Evolutionary conservation across 768 basidiomycete species (phyloP), one percentile per base, ranked within the genome.

Genomic region (Russula brevipes): DNA sequence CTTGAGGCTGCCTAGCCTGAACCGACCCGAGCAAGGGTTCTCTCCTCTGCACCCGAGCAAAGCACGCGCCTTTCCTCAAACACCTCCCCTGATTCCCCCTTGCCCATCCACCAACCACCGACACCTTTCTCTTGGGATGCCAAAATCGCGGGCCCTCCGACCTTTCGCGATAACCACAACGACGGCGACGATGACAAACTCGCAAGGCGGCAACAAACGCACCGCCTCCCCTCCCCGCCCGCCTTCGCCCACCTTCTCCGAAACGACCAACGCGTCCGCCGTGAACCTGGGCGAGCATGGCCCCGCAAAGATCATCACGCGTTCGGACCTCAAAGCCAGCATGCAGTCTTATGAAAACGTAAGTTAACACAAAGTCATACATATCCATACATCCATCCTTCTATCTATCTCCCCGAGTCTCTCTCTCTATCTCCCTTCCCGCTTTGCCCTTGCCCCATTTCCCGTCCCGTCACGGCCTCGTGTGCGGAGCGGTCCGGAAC

Each of bases 181-280:
- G 24, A 24, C 24, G 24, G 24, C 24, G 24, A 24, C 24, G 24
- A 24, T 24, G 24, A 24, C 24, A 33, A 61, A 39, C 46, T 17
- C 76, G 59, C 69, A 52, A 46, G 63, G 76, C 24, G 24, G 24
- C 24, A 24, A 24, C 38, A 68, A 68, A 57, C 77, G 79, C 59
- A 76, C 74, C 57, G 72, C 76, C 4, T 83, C 85, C 6, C 79
- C 85, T 58, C 75, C 10, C 41, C 10, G 78, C 42, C 86, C 88
- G 59, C 88, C 89, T 2, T 94, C 91, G 31, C 91, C 91, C 57
- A 91, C 91, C 3, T 91, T 88, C 76, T 87, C 89, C 36, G 90
- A 92, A 19, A 78, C 83, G 30, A 94, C 92, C 10, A 84, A 89
- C 70, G 88, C 80, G 38, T 91, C 91, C 17, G 83, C 82, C 52